Base-by-base conservation (phyloP, 1,284 basidiomycete genomes). In the Meripilus lineatus region DNA sequence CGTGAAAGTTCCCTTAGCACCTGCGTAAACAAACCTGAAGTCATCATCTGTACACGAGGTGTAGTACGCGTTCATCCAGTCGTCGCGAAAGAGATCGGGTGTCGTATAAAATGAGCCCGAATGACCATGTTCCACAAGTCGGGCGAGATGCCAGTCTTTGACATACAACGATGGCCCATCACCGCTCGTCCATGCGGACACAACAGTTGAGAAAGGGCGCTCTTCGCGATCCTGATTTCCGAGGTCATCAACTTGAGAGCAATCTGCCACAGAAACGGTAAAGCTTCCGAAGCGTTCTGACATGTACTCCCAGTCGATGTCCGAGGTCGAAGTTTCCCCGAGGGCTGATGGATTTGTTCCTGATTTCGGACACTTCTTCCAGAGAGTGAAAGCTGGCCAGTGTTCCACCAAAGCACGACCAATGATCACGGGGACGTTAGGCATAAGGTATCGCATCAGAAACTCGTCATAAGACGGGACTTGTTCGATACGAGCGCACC, bases 31-130 rank as follows among this genome's bases (percentile, higher is more conserved):
- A 38, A 63, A 62, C 4, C 61, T 57, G 42, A 63, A 63, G 47
- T 63, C 61, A 47, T 63, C 61, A 3, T 46, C 45, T 3, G 61
- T 63, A 46, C 51, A 49, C 1, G 58, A 49, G 4, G 55, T 52
- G 46, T 63, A 62, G 50, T 58, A 61, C 11, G 55, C 53, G 44
- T 63, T 63, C 59, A 63, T 58, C 61, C 61, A 63, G 47, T 63
- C 61, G 44, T 63, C 61, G 25, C 52, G 51, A 44, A 63, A 62
- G 38, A 62, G 50, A 37, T 52, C 51, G 5, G 60, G 61, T 18
- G 58, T 61, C 10, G 50, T 44, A 46, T 63, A 63, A 51, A 61
- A 61, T 5, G 28, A 22, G 6, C 18, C 17, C 2, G 32, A 25
- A 1, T 32, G n/a, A 4, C 15, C 13, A 8, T 18, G 35, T 33